These are phyloP conservation scores for Bathelium albidoporum DNA, from an alignment of 495 filamentous ascomycete species.

Conservation along the genomic window DNA sequence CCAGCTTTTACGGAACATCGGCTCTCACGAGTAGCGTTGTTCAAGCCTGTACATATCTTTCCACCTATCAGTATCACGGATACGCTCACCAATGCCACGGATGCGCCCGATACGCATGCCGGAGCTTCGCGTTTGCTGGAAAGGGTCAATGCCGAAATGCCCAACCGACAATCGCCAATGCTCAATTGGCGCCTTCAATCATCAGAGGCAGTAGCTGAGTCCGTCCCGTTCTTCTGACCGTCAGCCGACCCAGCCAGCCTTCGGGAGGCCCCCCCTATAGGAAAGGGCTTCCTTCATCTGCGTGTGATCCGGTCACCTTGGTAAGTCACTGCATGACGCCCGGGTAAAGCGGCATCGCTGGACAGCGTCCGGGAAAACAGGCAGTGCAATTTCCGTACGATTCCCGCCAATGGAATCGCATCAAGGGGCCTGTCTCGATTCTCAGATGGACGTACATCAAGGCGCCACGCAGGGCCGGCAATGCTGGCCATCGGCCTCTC, in stretches of 20 bases:
- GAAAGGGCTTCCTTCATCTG: neutral
- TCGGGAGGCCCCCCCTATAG: neutral
- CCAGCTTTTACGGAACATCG: neutral
- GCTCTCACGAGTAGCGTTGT: neutral
- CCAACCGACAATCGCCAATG: no score
- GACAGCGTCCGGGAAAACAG: neutral
- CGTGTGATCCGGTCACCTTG: neutral
- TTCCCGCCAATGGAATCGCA: neutral
- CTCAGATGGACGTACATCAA: neutral
- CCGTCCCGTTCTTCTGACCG: neutral
- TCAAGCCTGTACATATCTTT: neutral
- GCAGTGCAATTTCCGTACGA: neutral
- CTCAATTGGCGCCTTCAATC: no score
- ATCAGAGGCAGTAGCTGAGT: neutral
- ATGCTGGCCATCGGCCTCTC: neutral
- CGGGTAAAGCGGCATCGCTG: neutral
- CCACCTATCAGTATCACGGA: no score
- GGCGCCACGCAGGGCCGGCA: neutral
- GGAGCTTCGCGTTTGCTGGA: neutral
- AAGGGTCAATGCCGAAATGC: neutral
- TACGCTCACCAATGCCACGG: neutral
- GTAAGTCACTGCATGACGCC: neutral
- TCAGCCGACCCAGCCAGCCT: neutral
- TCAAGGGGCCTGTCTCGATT: neutral
- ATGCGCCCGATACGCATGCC: neutral